These are phyloP conservation scores for Musa balbisiana DNA, from an alignment of 202 grass and related monocot species.

Conservation along the genomic window DNA sequence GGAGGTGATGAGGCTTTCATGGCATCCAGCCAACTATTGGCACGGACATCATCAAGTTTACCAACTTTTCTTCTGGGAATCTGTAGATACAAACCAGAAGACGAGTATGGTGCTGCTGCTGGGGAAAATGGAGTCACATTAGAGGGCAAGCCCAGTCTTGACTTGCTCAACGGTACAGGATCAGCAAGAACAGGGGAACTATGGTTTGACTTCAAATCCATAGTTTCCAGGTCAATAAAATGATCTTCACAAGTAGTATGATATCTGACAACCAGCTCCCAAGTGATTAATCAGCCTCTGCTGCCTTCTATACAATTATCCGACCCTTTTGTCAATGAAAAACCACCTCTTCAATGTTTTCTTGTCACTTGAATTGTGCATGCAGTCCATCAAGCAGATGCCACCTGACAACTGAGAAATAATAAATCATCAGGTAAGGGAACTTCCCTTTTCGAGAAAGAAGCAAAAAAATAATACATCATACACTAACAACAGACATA, in stretches of 20 bases:
- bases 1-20: conserved; percentile 76
- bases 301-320: conserved; percentile 25
- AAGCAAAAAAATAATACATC: background rate
- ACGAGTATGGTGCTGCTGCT: conserved; percentile 12
- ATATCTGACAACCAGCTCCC: background rate
- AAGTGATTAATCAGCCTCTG: background rate
- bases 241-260: background rate
- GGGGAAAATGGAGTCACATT: conserved; percentile 25
- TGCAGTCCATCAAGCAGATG: conserved; percentile 45
- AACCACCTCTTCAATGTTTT: conserved; percentile 71
- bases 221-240: conserved; percentile 17
- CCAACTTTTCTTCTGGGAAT: conserved; percentile 44
- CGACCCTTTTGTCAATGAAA: conserved; percentile 68
- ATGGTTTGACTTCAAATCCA: conserved; percentile 57
- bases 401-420: conserved; percentile 29
- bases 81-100: conserved; percentile 33
- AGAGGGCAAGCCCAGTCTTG: conserved; percentile 28
- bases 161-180: conserved; percentile 31
- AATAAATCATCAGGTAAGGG: background rate
- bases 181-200: conserved; percentile 69
- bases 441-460: background rate
- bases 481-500: background rate
- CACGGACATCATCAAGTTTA: conserved; percentile 48
- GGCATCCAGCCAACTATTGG: conserved; percentile 57
- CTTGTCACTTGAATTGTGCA: conserved; percentile 48